Conservation (phyloP, 768 basidiomycete species). For the Harrya chromipes region DNA sequence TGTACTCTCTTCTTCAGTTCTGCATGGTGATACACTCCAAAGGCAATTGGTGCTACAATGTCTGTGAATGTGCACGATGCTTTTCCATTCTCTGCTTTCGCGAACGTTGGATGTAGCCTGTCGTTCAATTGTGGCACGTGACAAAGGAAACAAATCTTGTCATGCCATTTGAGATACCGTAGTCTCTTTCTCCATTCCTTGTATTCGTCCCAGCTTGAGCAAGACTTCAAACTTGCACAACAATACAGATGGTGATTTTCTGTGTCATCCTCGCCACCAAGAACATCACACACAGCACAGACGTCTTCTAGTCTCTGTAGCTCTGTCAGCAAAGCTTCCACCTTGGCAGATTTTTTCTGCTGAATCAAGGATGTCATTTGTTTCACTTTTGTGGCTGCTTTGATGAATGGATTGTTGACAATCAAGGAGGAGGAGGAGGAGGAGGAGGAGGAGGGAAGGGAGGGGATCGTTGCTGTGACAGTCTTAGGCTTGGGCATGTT, state of each 20-base stretch:
- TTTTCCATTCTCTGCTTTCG: background rate
- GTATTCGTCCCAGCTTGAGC: background rate
- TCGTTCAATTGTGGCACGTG: constrained; percentile 5
- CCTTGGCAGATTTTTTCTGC: background rate
- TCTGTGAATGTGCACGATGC: background rate
- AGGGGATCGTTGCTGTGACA: too few relatives aligned
- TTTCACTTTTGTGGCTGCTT: too few relatives aligned
- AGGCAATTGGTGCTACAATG: background rate
- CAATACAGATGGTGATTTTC: background rate
- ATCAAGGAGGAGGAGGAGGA: too few relatives aligned
- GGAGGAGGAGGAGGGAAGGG: too few relatives aligned
- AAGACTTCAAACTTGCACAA: background rate
- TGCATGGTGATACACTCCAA: background rate
- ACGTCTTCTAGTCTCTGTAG: background rate
- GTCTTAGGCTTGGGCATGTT: background rate
- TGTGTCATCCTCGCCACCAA: background rate
- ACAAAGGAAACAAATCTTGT: constrained; percentile 10
- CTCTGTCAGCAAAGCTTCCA: background rate
- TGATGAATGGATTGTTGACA: too few relatives aligned
- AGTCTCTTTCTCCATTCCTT: constrained; percentile 1
- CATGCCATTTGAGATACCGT: background rate
- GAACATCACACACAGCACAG: background rate
- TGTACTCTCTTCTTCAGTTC: background rate
- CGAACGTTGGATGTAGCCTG: background rate
- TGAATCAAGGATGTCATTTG: background rate